Conservation (phyloP, 805 yeast genomes). For the Isabelozyma rhagii region DNA sequence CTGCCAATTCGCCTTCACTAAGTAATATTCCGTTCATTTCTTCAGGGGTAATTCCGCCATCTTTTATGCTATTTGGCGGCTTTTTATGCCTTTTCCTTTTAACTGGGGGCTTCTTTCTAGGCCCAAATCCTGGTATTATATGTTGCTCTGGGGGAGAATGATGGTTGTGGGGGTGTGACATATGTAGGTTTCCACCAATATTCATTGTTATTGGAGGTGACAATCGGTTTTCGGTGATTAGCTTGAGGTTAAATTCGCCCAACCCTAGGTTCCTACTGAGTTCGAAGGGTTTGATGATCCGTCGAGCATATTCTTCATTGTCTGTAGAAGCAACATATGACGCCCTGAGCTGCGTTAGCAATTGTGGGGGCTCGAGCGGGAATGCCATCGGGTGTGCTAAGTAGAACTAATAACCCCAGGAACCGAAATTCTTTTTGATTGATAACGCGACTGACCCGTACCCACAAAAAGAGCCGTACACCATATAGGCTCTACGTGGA, state of each 20-base stretch:
- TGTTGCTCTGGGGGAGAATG: not conserved
- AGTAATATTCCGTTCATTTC: too few species aligned
- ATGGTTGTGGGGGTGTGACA: conserved; percentile 4
- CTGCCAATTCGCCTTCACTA: not conserved
- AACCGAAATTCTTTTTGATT: too few species aligned
- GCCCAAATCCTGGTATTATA: not conserved
- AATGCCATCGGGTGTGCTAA: conserved; percentile 27
- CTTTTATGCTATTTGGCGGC: conserved; percentile 1
- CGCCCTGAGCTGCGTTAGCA: conserved; percentile 27
- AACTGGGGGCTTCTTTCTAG: not conserved
- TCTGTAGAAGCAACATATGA: conserved; percentile 22
- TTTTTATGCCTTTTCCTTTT: not conserved
- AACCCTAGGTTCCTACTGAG: not conserved
- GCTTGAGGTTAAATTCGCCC: not conserved
- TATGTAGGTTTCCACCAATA: conserved; percentile 18
- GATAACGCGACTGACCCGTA: too few species aligned
- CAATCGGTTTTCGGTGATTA: conserved; percentile 6
- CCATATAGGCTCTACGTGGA: too few species aligned
- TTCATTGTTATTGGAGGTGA: conserved; percentile 34
- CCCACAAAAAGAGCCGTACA: too few species aligned
- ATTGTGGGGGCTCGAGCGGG: conserved; percentile 27
- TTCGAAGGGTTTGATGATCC: conserved; percentile 16
- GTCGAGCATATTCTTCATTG: conserved; percentile 16
- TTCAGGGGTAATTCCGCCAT: not conserved
- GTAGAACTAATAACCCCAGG: too few species aligned